A percentile compares a stretch with the other conserved stretches of the same genome.
These are phyloP conservation scores for Mortierella sp. DNA, from an alignment of 371 early-diverging fungal genomes.

Conservation along the genomic window DNA sequence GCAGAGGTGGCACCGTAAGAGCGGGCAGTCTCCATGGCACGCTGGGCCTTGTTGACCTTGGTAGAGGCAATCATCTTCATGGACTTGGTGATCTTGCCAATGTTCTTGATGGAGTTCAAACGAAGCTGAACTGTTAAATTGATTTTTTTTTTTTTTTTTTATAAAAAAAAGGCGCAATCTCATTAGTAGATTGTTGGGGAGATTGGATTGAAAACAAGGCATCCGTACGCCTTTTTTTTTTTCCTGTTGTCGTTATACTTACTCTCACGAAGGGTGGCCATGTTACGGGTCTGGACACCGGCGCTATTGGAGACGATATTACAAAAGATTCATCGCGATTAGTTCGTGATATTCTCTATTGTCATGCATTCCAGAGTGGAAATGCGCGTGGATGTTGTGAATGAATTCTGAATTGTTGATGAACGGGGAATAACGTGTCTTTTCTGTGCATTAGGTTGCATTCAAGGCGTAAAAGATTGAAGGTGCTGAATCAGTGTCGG, in stretches of 20 bases:
- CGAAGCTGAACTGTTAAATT: conserved; percentile 87
- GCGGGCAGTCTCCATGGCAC: conserved; percentile 94
- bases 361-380: background rate
- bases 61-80: conserved; percentile 99
- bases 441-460: background rate
- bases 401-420: background rate
- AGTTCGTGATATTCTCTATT: background rate
- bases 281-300: conserved; percentile 84
- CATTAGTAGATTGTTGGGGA: background rate
- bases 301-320: conserved; percentile 24
- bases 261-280: conserved; percentile 95
- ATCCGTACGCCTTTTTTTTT: background rate
- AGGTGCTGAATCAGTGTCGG: background rate
- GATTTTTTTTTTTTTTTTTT: too few species aligned
- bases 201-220: background rate
- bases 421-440: background rate
- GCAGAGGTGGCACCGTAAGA: conserved; percentile 84
- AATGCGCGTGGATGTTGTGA: background rate
- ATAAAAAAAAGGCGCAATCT: background rate
- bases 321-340: conserved; percentile 4
- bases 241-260: conserved; percentile 45
- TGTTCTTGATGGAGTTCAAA: conserved; percentile 96
- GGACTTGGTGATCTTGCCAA: conserved; percentile 99
- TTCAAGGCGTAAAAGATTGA: background rate
- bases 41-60: conserved; percentile 96